Conservation (phyloP, 1,284 basidiomycete genomes). For the Apiotrichum brassicae region DNA sequence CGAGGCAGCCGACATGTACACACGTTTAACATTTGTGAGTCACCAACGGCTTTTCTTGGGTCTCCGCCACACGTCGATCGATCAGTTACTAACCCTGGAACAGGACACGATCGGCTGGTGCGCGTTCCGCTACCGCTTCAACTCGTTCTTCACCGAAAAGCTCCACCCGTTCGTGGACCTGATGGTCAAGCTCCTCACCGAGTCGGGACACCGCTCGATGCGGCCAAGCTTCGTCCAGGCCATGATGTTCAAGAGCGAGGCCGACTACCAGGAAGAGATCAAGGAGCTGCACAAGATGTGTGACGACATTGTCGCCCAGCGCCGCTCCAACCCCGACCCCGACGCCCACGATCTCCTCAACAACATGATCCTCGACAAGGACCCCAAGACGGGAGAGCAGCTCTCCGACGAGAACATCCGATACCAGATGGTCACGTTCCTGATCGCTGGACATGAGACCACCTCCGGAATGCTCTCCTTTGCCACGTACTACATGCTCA, state of each 20-base stretch:
- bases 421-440: slow-evolving; percentile 53
- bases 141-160: slow-evolving; percentile 33
- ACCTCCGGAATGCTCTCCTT: slow-evolving; percentile 45
- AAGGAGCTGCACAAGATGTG: slow-evolving; percentile 8
- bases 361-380: slow-evolving; percentile 51
- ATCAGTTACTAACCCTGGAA: too few relatives aligned
- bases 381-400: slow-evolving; percentile 51
- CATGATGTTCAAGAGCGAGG: slow-evolving; percentile 5
- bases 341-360: slow-evolving; percentile 48
- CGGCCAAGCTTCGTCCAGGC: slow-evolving; percentile 6
- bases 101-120: slow-evolving; percentile 26
- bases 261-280: slow-evolving; percentile 9
- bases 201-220: slow-evolving; percentile 3
- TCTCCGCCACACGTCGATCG: too few relatives aligned
- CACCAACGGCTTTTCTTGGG: too few relatives aligned
- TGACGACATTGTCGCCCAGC: slow-evolving; percentile 18
- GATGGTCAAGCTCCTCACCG: slow-evolving; percentile 15
- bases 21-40: slow-evolving; percentile 15
- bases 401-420: slow-evolving; percentile 51
- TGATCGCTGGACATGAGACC: slow-evolving; percentile 56
- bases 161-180: slow-evolving; percentile 49
- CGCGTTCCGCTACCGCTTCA: slow-evolving; percentile 50
- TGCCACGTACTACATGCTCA: slow-evolving; percentile 49
- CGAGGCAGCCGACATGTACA: slow-evolving; percentile 15
- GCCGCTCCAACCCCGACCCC: slow-evolving; percentile 12